A percentile compares a stretch with the other conserved stretches of the same genome.
Conservation (phyloP, 225 moss, liverwort and hornwort species). For the Sphagnum tenellum region DNA sequence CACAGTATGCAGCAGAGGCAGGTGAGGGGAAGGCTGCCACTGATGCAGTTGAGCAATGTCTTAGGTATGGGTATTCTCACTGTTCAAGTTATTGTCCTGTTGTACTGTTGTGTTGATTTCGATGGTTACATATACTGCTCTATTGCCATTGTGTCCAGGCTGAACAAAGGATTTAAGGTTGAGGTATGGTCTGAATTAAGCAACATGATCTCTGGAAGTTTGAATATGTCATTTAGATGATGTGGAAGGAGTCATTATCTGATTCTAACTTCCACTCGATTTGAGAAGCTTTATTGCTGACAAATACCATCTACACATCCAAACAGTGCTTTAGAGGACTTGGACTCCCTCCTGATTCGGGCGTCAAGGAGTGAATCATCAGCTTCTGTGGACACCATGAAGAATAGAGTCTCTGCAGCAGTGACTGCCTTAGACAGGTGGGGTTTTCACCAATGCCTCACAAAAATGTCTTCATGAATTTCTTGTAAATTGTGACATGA, state of each 20-base stretch:
- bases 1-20: constrained; percentile 86
- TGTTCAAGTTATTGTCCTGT: no score
- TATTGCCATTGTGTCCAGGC: neutral
- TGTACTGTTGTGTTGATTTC: no score
- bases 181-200: neutral
- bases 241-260: neutral
- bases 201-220: neutral
- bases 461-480: neutral
- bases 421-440: constrained; percentile 81
- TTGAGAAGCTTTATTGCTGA: neutral
- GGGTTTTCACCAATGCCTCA: neutral
- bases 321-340: constrained; percentile 83
- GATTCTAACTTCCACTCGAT: neutral
- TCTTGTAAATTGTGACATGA: neutral
- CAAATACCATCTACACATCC: neutral
- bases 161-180: neutral
- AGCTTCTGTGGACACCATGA: constrained; percentile 66
- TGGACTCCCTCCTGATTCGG: constrained; percentile 74
- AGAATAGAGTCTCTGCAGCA: constrained; percentile 55
- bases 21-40: constrained; percentile 63
- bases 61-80: constrained; percentile 36
- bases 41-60: constrained; percentile 77
- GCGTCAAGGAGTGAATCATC: constrained; percentile 58
- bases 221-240: no score
- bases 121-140: no score